Evolutionary conservation across 306 rosid species (phyloP).

Genomic region (Hippophae gyantsensis): DNA sequence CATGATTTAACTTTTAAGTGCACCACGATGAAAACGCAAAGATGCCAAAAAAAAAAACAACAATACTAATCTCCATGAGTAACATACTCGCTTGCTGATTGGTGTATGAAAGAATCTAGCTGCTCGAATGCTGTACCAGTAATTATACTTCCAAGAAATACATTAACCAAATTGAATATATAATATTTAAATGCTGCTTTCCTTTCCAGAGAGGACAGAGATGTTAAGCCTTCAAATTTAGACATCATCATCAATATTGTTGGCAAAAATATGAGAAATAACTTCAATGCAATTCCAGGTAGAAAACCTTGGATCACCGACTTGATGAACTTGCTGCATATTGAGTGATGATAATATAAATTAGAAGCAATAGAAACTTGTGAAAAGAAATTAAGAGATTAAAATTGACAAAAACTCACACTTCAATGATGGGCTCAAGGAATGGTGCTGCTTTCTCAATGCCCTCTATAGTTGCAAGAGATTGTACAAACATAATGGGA

Average conservation of each 20-base stretch:
- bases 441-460: slow-evolving; percentile 63
- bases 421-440: slow-evolving; percentile 30
- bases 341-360: slow-evolving; percentile 7
- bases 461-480: slow-evolving; percentile 82
- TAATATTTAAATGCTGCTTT: slow-evolving; percentile 85
- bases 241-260: slow-evolving; percentile 99
- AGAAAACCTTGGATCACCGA: slow-evolving; percentile 76
- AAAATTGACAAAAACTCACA: slow-evolving; percentile 23
- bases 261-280: slow-evolving; percentile 89
- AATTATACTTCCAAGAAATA: slow-evolving; percentile 83
- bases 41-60: neutral
- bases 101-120: slow-evolving; percentile 53
- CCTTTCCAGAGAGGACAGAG: slow-evolving; percentile 74
- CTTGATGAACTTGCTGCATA: slow-evolving; percentile 56
- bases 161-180: slow-evolving; percentile 70
- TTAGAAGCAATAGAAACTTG: slow-evolving; percentile 2
- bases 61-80: neutral
- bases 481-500: slow-evolving; percentile 86
- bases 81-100: slow-evolving; percentile 63
- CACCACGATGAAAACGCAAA: neutral
- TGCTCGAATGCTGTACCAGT: slow-evolving; percentile 79
- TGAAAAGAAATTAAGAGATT: slow-evolving; percentile 15
- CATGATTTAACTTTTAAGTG: neutral
- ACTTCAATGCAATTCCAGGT: slow-evolving; percentile 86
- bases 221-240: slow-evolving; percentile 74